Conservation (phyloP, 805 yeast species). For the Pichia californica region DNA sequence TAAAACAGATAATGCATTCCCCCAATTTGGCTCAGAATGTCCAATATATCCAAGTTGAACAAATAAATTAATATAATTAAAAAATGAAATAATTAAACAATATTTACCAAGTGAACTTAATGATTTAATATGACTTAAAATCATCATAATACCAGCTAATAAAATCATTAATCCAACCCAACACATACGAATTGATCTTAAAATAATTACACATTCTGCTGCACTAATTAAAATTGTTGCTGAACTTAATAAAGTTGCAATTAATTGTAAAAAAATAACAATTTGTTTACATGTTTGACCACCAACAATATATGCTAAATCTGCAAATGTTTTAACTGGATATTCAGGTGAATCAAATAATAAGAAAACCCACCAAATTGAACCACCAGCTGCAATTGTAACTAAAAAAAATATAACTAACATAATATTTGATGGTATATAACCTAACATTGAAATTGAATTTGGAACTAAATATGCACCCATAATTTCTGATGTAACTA, state of each 20-base stretch:
- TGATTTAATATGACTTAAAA: slow-evolving; percentile 36
- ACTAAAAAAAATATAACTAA: slow-evolving; percentile 5
- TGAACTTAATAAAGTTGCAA: slow-evolving; percentile 36
- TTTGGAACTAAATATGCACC: slow-evolving; percentile 15
- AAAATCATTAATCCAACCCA: slow-evolving; percentile 34
- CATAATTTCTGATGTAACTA: slow-evolving; percentile 20
- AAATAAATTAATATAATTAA: slow-evolving; percentile 14
- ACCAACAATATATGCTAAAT: slow-evolving; percentile 32
- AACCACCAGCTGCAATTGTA: slow-evolving; percentile 36
- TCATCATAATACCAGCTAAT: slow-evolving; percentile 35
- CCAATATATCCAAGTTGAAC: slow-evolving; percentile 15
- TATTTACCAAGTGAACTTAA: slow-evolving; percentile 30
- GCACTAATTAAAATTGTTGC: slow-evolving; percentile 33
- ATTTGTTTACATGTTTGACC: slow-evolving; percentile 27
- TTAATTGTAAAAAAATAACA: slow-evolving; percentile 31
- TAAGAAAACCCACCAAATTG: slow-evolving; percentile 31
- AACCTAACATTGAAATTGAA: slow-evolving; percentile 9
- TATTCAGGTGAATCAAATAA: slow-evolving; percentile 35
- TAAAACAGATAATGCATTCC: slow-evolving; percentile 13
- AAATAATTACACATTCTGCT: slow-evolving; percentile 36
- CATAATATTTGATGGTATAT: slow-evolving; percentile 9
- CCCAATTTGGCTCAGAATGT: slow-evolving; percentile 17
- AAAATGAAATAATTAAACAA: slow-evolving; percentile 14
- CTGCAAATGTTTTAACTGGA: slow-evolving; percentile 38
- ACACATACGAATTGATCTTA: slow-evolving; percentile 29